A percentile compares a stretch with the other conserved stretches of the same genome.
Evolutionary conservation across 2,329 filamentous ascomycete species (phyloP).

Genomic region (Nothophaeocryptopus gaeumannii): DNA sequence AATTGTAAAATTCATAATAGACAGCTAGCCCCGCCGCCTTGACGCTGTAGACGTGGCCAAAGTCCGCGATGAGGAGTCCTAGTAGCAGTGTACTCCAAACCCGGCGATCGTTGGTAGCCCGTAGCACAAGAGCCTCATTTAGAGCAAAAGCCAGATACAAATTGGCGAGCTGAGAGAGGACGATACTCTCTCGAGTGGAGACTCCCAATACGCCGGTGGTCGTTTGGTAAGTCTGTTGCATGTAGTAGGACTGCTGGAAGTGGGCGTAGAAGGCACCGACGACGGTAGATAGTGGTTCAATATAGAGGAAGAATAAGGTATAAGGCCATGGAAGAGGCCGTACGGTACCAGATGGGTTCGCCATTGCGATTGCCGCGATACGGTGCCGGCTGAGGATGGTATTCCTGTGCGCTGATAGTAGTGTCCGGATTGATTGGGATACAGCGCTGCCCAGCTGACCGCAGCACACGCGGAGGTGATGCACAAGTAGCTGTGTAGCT

Average conservation of each 20-base stretch:
- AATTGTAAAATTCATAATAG: slow-evolving; percentile 36
- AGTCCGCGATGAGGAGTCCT: slow-evolving; percentile 68
- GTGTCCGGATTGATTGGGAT: not conserved
- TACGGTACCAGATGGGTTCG: slow-evolving; percentile 4
- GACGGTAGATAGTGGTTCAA: slow-evolving; percentile 61
- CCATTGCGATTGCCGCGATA: not conserved
- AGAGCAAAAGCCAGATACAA: slow-evolving; percentile 74
- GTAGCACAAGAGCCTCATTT: slow-evolving; percentile 73
- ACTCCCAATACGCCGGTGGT: slow-evolving; percentile 45
- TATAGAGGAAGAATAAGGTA: slow-evolving; percentile 69
- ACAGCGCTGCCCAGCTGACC: slow-evolving; percentile 4
- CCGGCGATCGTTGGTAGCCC: slow-evolving; percentile 62
- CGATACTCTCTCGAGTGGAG: slow-evolving; percentile 58
- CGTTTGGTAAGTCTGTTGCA: slow-evolving; percentile 59
- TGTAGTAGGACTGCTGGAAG: slow-evolving; percentile 55
- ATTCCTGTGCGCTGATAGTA: too few relatives aligned
- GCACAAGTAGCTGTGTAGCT: too few relatives aligned
- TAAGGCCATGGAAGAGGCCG: slow-evolving; percentile 58
- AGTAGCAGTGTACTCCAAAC: slow-evolving; percentile 70
- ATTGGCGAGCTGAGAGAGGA: slow-evolving; percentile 72
- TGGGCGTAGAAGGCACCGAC: slow-evolving; percentile 54
- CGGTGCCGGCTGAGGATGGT: not conserved
- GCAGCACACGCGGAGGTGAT: slow-evolving; percentile 3
- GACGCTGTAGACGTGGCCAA: slow-evolving; percentile 71
- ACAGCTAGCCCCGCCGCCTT: slow-evolving; percentile 56